Base-by-base conservation (phyloP, 169 alveolate species). In the Plasmodium gonderi region DNA sequence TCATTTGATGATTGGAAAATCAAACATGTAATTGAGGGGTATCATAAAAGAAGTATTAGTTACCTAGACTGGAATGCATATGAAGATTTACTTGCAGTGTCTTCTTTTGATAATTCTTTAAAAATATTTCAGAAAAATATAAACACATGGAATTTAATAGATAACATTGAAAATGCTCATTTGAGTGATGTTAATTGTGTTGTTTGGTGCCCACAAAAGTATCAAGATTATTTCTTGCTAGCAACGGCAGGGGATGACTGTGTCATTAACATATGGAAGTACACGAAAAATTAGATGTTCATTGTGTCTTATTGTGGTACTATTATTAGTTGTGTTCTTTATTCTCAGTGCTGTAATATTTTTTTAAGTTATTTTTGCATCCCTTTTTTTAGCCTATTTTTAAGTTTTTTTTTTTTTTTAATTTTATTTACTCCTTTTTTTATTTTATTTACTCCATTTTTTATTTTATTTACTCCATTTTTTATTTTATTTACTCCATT, bases 181-280 rank as follows among this genome's bases (percentile, higher is more conserved):
- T 74, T 81, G 64, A 89, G 95, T 67, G 97, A 95, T 49, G 96
- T 95, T 26, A 95, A 95, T 49, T 83, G 95, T 42, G 97, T 95
- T 33, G 89, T 94, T n/a, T 95, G 97, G 97, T 75, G 91, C 29
- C 91, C 90, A 12, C 80, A 72, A 49, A 89, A 79, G 72, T 79
- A 40, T 64, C 91, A 78, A 64, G 80, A 89, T 64, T 65, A 65
- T 20, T 89, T 65, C 36, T 23, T 95, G 17, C 80, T 95, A 38
- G 96, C 95, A 5, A 81, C 96, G 2, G 96, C 94, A 14, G 96
- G 96, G 9, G 97, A 95, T 74, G 97, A 95, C 91, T 96, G 95
- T 75, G 94, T 91, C 60, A 90, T 95, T 51, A 94, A 94, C 82
- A 65, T 95, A 44, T 95, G 96, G 96, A 91, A 87, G 85, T 47